Percentiles rank a stretch among this genome's conserved stretches.
These are phyloP conservation scores for Ceratocystis variospora DNA, from an alignment of 2,329 filamentous ascomycete species.

Conservation along the genomic window DNA sequence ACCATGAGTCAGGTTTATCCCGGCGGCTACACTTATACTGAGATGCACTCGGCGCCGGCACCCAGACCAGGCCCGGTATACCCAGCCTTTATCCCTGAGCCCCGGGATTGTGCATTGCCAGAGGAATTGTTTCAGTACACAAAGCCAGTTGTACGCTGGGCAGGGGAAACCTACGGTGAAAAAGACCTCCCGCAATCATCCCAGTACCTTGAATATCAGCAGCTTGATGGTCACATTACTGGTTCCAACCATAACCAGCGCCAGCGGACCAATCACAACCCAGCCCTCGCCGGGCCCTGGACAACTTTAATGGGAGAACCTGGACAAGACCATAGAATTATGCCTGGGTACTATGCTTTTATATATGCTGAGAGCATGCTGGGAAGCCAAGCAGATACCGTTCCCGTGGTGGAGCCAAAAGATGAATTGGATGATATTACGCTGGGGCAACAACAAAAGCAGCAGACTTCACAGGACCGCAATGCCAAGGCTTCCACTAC, in stretches of 20 bases:
- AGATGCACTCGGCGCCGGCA: neutral
- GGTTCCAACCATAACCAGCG: neutral
- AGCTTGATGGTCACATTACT: neutral
- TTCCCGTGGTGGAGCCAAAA: neutral
- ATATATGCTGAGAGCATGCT: neutral
- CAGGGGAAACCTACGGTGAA: neutral
- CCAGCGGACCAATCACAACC: neutral
- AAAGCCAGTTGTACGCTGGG: neutral
- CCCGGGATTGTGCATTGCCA: neutral
- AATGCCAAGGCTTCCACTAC: neutral
- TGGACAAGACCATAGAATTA: neutral
- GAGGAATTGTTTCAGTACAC: neutral
- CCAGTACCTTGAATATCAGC: neutral
- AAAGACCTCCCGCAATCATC: neutral
- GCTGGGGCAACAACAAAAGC: neutral
- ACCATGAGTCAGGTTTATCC: neutral
- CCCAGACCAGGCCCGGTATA: neutral
- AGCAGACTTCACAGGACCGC: neutral
- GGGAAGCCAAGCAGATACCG: neutral
- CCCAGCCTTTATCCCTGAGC: neutral
- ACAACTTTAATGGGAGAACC: neutral
- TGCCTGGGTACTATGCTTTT: neutral
- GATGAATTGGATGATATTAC: neutral
- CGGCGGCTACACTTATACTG: neutral
- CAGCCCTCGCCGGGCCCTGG: neutral